These are phyloP conservation scores for Pythium apleroticum DNA, from an alignment of 352 stramenopile genomes.

Conservation along the genomic window DNA sequence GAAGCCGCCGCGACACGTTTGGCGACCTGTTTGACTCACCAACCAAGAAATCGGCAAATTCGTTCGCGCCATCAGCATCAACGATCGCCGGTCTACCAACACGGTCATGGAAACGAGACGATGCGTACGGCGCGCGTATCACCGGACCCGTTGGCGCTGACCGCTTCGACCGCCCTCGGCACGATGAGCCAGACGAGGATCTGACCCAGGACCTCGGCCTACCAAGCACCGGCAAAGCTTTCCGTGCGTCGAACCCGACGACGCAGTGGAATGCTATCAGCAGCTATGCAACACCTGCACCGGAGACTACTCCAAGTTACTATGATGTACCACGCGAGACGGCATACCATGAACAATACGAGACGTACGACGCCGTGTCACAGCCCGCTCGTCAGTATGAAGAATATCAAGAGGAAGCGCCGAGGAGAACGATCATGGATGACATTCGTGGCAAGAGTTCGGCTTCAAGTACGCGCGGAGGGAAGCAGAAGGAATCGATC, in stretches of 20 bases:
- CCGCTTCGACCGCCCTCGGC: constrained; percentile 51
- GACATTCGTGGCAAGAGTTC: constrained; percentile 32
- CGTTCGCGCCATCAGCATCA: neutral
- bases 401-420: constrained; percentile 22
- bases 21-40: constrained; percentile 77
- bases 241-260: neutral
- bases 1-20: constrained; percentile 64
- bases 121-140: neutral
- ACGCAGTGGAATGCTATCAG: constrained; percentile 22
- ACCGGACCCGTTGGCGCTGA: constrained; percentile 33
- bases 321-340: neutral
- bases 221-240: neutral
- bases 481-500: constrained; percentile 31
- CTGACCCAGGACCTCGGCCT: constrained; percentile 10
- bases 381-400: neutral
- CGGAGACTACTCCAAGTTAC: neutral
- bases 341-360: neutral
- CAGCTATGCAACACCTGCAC: constrained; percentile 2
- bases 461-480: neutral
- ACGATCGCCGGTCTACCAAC: constrained; percentile 3
- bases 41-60: constrained; percentile 21
- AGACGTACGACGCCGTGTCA: neutral
- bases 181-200: constrained; percentile 34
- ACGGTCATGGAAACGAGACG: constrained; percentile 5
- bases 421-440: constrained; percentile 56